Conservation (phyloP, 495 filamentous ascomycete species). For the Podospora australis region DNA sequence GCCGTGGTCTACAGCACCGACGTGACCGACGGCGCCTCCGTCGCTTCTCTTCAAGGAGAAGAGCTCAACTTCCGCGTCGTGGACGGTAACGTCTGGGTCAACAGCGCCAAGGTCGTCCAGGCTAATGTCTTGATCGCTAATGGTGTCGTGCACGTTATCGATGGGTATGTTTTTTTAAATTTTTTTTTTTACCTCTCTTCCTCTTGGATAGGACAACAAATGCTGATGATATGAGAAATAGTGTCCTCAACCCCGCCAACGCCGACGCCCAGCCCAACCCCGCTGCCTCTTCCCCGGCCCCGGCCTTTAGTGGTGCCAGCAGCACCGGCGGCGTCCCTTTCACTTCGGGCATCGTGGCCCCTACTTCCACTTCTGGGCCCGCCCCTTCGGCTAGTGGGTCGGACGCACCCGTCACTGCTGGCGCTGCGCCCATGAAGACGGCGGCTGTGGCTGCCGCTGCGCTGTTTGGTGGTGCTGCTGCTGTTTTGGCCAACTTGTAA, state of each 20-base stretch:
- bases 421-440: conserved; percentile 18
- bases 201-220: not conserved
- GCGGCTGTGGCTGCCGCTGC: conserved; percentile 29
- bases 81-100: conserved; percentile 37
- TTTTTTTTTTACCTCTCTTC: not conserved
- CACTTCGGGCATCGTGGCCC: conserved; percentile 32
- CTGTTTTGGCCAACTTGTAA: conserved; percentile 9
- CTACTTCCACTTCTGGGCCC: conserved; percentile 2
- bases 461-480: conserved; percentile 32
- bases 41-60: conserved; percentile 37
- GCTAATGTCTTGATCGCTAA: conserved; percentile 57
- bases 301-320: conserved; percentile 48
- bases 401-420: conserved; percentile 4
- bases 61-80: conserved; percentile 46
- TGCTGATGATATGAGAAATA: conserved; percentile 11
- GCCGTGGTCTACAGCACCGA: conserved; percentile 45
- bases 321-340: conserved; percentile 39
- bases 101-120: conserved; percentile 30
- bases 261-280: conserved; percentile 40
- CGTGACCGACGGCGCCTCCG: conserved; percentile 34
- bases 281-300: conserved; percentile 35
- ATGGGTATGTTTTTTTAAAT: conserved; percentile 33
- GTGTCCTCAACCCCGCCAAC: conserved; percentile 57
- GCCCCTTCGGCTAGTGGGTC: not conserved
- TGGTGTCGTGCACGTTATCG: conserved; percentile 63